Evolutionary conservation across 1,284 basidiomycete species (phyloP), one percentile per base, ranked within the genome.

Genomic region (Bondarzewia mesenterica): DNA sequence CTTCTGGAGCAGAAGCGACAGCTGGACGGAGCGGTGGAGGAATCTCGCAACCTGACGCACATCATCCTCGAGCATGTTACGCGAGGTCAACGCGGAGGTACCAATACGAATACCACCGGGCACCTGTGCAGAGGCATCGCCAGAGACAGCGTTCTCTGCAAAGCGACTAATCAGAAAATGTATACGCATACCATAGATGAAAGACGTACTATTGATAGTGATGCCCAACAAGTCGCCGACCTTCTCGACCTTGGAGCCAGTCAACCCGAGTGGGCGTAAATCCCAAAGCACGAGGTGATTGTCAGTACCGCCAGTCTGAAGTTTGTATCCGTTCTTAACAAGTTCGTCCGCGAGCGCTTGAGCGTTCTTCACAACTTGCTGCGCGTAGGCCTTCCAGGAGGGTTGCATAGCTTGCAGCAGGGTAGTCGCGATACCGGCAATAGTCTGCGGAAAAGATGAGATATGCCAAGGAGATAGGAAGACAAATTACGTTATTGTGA

Each of bases 221-320:
- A 99, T 97, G 59, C 93, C 93, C 63, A 92, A 84, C 48, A 96
- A 77, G 67, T 99, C 96, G 66, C 94, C 96, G 60, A 99, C 84
- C 78, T 97, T 98, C 78, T 97, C 94, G 52, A 99, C 84, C 75
- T 99, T 99, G 75, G 85, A 91, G 51, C 96, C 96, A 21, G 96
- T 98, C 62, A 99, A 74, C 49, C 92, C 89, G 57, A 97, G 78
- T 22, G 96, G 96, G 47, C 96, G 84, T 54, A 99, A 78, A 67
- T 99, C 96, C 94, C 94, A 98, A 44, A 99, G 87, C 51, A 98
- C 85, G 54, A 99, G 83, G 71, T 99, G 96, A 79, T 94, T 98
- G 68, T 98, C 95, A 14, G 93, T 93, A 51, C 96, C 96, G 52
- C 83, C 85, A 27, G 95, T 99, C 74, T 98, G 95, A 55, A 99